A percentile compares a stretch with the other conserved stretches of the same genome.
Conservation (phyloP, 202 grass and related monocot genomes). For the Digitaria exilis region DNA sequence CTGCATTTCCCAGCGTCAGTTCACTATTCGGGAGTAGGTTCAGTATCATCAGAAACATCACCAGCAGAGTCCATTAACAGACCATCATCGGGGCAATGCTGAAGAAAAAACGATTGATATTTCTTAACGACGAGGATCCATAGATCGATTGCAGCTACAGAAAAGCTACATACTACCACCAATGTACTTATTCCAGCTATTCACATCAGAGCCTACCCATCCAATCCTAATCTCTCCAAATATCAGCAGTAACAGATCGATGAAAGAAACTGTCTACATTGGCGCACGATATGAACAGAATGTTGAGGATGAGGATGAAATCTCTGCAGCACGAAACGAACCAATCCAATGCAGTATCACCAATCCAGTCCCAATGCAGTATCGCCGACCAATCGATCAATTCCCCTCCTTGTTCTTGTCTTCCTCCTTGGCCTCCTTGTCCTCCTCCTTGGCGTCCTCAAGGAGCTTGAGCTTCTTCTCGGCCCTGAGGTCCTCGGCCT, state of each 20-base stretch:
- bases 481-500: conserved; percentile 24
- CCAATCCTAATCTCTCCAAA: conserved; percentile 18
- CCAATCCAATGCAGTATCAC: conserved; percentile 25
- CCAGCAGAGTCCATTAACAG: background rate
- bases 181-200: conserved; percentile 12
- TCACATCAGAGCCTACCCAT: background rate
- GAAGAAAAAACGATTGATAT: background rate
- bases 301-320: background rate
- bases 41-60: background rate
- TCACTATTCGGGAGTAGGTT: background rate
- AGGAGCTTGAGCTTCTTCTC: background rate
- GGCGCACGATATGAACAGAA: background rate
- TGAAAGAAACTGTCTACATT: background rate
- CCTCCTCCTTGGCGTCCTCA: background rate
- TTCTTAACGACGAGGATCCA: background rate
- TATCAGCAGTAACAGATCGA: conserved; percentile 4
- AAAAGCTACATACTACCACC: background rate
- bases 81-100: background rate
- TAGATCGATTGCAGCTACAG: conserved; percentile 31
- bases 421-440: background rate
- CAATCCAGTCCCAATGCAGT: conserved; percentile 19
- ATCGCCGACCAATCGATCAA: background rate
- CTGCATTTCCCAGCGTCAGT: background rate
- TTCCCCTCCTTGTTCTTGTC: background rate
- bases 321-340: conserved; percentile 12